Evolutionary conservation across 805 yeast species (phyloP), one percentile per base, ranked within the genome.

Genomic region (Lipomyces starkeyi): DNA sequence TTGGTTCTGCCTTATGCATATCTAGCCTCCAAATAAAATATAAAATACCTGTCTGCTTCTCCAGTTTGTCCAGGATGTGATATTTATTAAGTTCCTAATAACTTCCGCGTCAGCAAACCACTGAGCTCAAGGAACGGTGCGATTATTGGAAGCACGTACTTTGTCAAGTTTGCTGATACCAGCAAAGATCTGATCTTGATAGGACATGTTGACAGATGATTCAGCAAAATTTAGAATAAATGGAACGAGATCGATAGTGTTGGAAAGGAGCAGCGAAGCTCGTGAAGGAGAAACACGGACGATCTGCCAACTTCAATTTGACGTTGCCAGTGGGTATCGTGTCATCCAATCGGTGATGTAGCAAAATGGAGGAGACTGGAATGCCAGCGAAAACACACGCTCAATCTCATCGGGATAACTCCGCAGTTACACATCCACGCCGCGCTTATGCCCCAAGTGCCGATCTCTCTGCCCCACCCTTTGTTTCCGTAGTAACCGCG

Each of bases 61-160:
- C 82, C 11, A 80, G 63, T 52, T 76, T 67, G 66, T 70, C 71
- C 54, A 80, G 70, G n/a, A 72, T 34, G 4, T 76, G 76, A 73
- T 76, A 75, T 70, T 74, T 74, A 68, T 71, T 75, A 57, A 79
- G 79, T 69, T 80, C 81, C 72, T 65, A 32, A 64, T 55, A 27
- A 55, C 47, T 62, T 70, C 29, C 14, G 34, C 17, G 20, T 14
- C 27, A 37, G 56, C 49, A 7, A n/a, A 17, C 22, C 20, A 8
- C 49, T 43, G 22, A 43, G 49, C 49, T 43, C 49, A 2, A 25
- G 3, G 20, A 43, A 35, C 37, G 17, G 49, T 17, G 53, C 57
- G 29, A 27, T 9, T 40, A 2, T 22, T 53, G 35, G 35, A 49
- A 37, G 25, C 9, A 69, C 74, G 34, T 56, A 74, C 77, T 70